Evolutionary conservation across 768 basidiomycete species (phyloP).

Genomic region (Termitomyces bulborhizus): DNA sequence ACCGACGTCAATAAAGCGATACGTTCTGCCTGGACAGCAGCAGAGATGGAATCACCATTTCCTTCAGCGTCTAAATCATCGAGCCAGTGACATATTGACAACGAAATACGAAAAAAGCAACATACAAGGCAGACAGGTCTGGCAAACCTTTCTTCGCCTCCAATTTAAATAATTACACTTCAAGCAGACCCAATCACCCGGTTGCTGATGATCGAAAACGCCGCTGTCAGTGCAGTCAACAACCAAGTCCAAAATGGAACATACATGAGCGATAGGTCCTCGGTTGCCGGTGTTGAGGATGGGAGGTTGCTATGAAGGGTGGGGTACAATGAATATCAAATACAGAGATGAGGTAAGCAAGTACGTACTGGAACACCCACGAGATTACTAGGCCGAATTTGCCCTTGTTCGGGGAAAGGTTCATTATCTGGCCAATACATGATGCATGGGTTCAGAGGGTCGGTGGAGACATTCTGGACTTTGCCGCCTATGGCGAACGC

Average conservation of each 20-base stretch:
- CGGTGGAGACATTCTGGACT: constrained; percentile 72
- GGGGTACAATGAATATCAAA: neutral
- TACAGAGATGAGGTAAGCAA: neutral
- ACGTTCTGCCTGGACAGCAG: constrained; percentile 79
- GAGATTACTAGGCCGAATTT: constrained; percentile 59
- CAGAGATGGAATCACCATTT: constrained; percentile 82
- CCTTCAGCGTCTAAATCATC: constrained; percentile 66
- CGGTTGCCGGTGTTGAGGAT: constrained; percentile 87
- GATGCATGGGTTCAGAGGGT: constrained; percentile 68
- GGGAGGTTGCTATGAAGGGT: constrained; percentile 58
- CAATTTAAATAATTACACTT: constrained; percentile 88
- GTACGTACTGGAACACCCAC: constrained; percentile 45
- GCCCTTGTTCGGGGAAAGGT: constrained; percentile 71
- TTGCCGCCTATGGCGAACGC: constrained; percentile 71
- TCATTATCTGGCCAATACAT: constrained; percentile 94
- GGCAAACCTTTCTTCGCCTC: constrained; percentile 83
- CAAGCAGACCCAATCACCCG: constrained; percentile 76
- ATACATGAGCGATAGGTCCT: constrained; percentile 79
- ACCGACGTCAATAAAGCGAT: constrained; percentile 76
- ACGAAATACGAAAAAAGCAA: constrained; percentile 13
- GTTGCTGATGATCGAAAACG: constrained; percentile 38
- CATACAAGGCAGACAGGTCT: constrained; percentile 81
- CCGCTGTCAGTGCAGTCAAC: constrained; percentile 5
- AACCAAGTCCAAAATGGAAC: constrained; percentile 25
- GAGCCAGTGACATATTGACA: constrained; percentile 3